These are phyloP conservation scores for Diaporthe ampelina DNA, from an alignment of 2,329 filamentous ascomycete species.

Conservation along the genomic window DNA sequence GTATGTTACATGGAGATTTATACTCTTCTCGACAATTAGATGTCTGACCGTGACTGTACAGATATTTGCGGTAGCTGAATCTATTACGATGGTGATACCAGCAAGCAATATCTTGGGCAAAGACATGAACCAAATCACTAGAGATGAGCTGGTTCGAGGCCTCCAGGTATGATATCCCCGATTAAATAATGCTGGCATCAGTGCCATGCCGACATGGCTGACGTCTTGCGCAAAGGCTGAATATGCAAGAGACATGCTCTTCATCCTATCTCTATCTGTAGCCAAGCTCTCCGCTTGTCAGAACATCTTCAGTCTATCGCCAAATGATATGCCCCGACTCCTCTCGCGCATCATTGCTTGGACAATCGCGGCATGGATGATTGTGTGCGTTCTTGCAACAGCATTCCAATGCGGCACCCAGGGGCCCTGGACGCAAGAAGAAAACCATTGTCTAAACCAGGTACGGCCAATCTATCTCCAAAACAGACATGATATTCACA, in stretches of 20 bases:
- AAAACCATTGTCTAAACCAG: background rate
- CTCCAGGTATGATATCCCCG: background rate
- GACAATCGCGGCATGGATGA: background rate
- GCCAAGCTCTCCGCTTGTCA: background rate
- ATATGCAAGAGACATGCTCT: slow-evolving; percentile 1
- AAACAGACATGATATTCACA: background rate
- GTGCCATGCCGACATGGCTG: background rate
- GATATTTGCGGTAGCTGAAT: background rate
- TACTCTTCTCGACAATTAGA: background rate
- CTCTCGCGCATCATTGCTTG: background rate
- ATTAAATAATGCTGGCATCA: no score
- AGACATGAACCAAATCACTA: background rate
- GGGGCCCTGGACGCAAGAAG: background rate
- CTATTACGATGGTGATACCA: background rate
- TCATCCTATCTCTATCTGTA: background rate
- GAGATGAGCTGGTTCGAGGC: background rate
- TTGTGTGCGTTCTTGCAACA: background rate
- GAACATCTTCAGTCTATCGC: background rate
- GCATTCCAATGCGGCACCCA: slow-evolving; percentile 2
- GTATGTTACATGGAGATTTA: background rate
- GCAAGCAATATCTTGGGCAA: background rate
- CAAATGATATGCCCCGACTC: background rate
- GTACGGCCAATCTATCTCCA: background rate
- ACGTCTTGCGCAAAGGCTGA: background rate
- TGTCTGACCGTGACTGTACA: background rate